These are phyloP conservation scores for Claviceps africana DNA, from an alignment of 2,329 filamentous ascomycete genomes.

Conservation along the genomic window DNA sequence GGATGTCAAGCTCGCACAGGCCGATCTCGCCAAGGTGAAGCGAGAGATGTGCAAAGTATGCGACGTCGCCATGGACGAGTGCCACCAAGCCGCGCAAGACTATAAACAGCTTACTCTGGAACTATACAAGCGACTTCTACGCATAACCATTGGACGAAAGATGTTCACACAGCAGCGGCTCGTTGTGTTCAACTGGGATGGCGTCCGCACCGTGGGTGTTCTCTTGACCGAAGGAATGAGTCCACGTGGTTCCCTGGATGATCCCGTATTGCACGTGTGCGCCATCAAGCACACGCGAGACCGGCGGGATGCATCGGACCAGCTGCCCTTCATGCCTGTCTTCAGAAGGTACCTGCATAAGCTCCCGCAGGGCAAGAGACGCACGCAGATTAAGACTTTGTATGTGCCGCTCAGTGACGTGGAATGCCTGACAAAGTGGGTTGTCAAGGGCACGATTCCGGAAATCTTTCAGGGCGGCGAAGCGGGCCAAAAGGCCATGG, in stretches of 20 bases:
- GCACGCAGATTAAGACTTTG: conserved; percentile 53
- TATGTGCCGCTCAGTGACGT: conserved; percentile 65
- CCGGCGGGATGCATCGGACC: conserved; percentile 64
- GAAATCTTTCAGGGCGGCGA: conserved; percentile 44
- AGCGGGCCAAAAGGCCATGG: conserved; percentile 40
- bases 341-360: conserved; percentile 56
- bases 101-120: conserved; percentile 69
- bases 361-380: conserved; percentile 50
- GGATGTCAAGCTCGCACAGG: conserved; percentile 81
- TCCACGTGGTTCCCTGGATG: conserved; percentile 38
- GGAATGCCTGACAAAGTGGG: conserved; percentile 67
- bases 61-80: conserved; percentile 63
- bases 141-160: conserved; percentile 69
- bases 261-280: conserved; percentile 61
- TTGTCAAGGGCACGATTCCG: conserved; percentile 43
- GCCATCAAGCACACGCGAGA: conserved; percentile 58
- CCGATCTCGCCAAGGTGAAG: conserved; percentile 80
- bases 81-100: conserved; percentile 69
- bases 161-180: conserved; percentile 65
- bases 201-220: conserved; percentile 68
- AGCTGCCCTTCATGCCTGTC: conserved; percentile 65
- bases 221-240: conserved; percentile 63
- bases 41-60: conserved; percentile 72
- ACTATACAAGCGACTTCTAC: conserved; percentile 60
- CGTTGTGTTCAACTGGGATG: conserved; percentile 74